phyloP scores from a whole-genome alignment of 2,329 filamentous ascomycete species.

The Xylariales sp. region DNA sequence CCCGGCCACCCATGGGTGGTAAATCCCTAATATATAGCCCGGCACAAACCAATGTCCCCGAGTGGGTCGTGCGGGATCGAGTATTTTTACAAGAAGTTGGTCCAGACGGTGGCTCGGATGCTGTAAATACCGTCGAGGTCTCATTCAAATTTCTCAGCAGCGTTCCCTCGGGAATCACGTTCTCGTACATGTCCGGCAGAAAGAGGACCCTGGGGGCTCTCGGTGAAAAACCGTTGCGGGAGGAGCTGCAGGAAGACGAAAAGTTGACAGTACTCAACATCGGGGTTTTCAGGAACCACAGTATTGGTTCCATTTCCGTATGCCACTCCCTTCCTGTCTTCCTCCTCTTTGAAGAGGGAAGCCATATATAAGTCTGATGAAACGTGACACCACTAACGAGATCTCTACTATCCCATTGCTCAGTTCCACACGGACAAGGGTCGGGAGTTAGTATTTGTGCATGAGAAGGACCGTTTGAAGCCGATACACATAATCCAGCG shows the following conservation, averaged over 20 bases:
- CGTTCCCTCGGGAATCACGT: constrained; percentile 11
- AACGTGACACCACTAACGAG: neutral
- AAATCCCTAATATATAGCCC: constrained; percentile 3
- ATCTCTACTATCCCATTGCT: neutral
- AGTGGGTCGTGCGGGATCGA: constrained; percentile 11
- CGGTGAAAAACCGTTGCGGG: constrained; percentile 2
- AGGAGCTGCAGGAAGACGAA: constrained; percentile 10
- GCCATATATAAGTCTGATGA: neutral
- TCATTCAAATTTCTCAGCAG: constrained; percentile 10
- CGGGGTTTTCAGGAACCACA: constrained; percentile 7
- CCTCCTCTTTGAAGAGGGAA: no score
- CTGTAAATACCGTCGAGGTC: constrained; percentile 10
- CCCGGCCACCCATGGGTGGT: neutral
- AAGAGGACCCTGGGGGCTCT: constrained; percentile 9
- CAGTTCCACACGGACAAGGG: constrained; percentile 6
- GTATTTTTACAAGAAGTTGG: constrained; percentile 10
- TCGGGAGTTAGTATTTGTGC: constrained; percentile 1
- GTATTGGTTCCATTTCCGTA: constrained; percentile 11
- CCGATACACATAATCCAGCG: no score
- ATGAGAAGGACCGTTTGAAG: neutral
- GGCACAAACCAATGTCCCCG: neutral
- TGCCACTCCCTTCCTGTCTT: no score
- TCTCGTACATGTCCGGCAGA: constrained; percentile 12
- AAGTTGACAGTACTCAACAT: constrained; percentile 11
- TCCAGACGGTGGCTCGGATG: constrained; percentile 7